A percentile compares a stretch with the other conserved stretches of the same genome.
Evolutionary conservation across 306 rosid genomes (phyloP).

Genomic region (Lablab purpureus): DNA sequence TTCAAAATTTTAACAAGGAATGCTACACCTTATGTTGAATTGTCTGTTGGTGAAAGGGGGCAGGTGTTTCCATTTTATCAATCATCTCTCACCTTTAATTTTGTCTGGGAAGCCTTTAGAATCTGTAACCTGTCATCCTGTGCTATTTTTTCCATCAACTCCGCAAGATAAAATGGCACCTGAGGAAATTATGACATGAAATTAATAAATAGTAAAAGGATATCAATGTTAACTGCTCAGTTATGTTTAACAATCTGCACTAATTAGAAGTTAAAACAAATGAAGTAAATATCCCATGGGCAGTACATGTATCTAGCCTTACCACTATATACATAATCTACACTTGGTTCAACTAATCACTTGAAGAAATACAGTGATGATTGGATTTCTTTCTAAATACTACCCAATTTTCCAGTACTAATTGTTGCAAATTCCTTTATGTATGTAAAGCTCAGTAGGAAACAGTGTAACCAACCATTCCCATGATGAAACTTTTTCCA

Average conservation of each 20-base stretch:
- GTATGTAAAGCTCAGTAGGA: not conserved
- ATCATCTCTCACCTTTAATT: conserved; percentile 70
- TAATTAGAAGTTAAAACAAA: not conserved
- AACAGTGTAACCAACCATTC: not conserved
- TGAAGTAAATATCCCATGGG: conserved; percentile 23
- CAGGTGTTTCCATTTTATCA: not conserved
- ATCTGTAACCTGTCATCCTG: conserved; percentile 79
- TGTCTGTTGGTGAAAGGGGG: not conserved
- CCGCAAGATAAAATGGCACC: conserved; percentile 95
- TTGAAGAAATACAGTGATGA: not conserved
- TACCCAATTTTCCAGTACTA: not conserved
- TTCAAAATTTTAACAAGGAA: not conserved
- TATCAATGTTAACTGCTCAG: conserved; percentile 2
- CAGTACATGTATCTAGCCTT: conserved; percentile 25
- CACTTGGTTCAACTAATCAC: conserved; percentile 6
- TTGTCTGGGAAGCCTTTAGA: conserved; percentile 78
- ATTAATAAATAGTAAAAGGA: conserved; percentile 18
- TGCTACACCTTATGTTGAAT: not conserved
- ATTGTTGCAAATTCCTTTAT: conserved; percentile 9
- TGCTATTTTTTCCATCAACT: conserved; percentile 80
- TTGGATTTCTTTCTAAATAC: not conserved
- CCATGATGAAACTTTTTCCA: conserved; percentile 25
- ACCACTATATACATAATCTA: conserved; percentile 1
- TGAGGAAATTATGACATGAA: conserved; percentile 43
- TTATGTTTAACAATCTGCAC: conserved; percentile 9